Evolutionary conservation across 75 land plant species (phyloP).

Genomic region (Selaginella moellendorffii): DNA sequence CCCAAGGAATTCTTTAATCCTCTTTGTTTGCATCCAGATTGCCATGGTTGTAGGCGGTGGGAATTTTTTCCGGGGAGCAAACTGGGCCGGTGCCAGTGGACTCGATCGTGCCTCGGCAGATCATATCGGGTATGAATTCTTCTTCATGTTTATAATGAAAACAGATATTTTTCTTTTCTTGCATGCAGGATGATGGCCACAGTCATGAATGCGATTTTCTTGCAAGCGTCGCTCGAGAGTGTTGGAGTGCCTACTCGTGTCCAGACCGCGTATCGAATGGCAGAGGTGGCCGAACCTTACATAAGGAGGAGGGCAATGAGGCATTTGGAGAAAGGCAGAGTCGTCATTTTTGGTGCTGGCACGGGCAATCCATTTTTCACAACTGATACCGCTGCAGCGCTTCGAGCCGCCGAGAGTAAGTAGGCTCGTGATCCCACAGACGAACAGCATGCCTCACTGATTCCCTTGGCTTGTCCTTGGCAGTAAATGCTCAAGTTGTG

Average conservation of each 20-base stretch:
- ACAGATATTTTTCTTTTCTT: too few relatives aligned
- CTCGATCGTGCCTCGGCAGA: conserved; percentile 96
- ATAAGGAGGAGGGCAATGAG: conserved; percentile 83
- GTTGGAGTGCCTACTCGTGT: conserved; percentile 91
- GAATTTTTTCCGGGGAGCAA: conserved; percentile 82
- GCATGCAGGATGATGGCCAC: conserved; percentile 95
- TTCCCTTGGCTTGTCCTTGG: too few relatives aligned
- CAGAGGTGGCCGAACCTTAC: conserved; percentile 99
- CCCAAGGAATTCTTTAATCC: conserved; percentile 2
- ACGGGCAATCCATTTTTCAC: conserved; percentile 98
- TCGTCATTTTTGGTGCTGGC: conserved; percentile 96
- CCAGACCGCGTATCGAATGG: conserved; percentile 90
- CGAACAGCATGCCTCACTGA: neutral
- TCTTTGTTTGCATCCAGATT: conserved; percentile 40
- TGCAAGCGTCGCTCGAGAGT: conserved; percentile 96
- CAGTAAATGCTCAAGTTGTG: conserved; percentile 95
- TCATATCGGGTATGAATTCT: conserved; percentile 55
- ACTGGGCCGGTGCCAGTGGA: conserved; percentile 49
- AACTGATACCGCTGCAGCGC: conserved; percentile 97
- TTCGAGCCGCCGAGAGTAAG: conserved; percentile 93
- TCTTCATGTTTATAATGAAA: conserved; percentile 1
- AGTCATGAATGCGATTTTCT: conserved; percentile 94
- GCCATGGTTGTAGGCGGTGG: conserved; percentile 96
- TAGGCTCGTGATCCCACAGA: neutral
- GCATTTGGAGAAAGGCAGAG: conserved; percentile 95